A percentile compares a stretch with the other conserved stretches of the same genome.
phyloP scores from a whole-genome alignment of 1,284 basidiomycete species.

The Phellinidium pouzarii region DNA sequence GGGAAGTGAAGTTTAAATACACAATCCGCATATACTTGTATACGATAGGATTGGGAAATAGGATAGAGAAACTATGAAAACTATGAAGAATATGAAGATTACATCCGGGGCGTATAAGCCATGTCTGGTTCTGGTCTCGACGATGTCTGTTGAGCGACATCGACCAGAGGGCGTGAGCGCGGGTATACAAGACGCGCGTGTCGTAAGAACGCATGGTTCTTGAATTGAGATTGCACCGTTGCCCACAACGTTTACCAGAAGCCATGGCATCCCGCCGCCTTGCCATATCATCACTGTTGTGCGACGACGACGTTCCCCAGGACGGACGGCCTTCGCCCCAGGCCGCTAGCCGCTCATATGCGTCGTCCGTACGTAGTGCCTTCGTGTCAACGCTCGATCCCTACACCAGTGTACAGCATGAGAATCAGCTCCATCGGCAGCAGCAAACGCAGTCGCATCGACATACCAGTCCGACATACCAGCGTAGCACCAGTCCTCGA shows the following conservation, averaged over 20 bases:
- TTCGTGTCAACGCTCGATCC: slow-evolving; percentile 1
- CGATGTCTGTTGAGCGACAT: too few relatives aligned
- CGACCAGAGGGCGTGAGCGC: slow-evolving; percentile 10
- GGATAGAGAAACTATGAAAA: too few relatives aligned
- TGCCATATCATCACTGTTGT: slow-evolving; percentile 66
- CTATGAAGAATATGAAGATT: too few relatives aligned
- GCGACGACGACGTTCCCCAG: slow-evolving; percentile 45
- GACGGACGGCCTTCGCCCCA: slow-evolving; percentile 11
- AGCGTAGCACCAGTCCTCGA: not conserved
- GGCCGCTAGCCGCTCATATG: slow-evolving; percentile 14
- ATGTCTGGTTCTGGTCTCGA: too few relatives aligned
- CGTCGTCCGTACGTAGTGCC: slow-evolving; percentile 4
- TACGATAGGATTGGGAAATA: not conserved
- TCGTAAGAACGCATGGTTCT: slow-evolving; percentile 2
- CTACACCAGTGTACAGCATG: slow-evolving; percentile 8
- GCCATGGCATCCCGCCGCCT: slow-evolving; percentile 59
- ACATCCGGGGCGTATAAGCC: too few relatives aligned
- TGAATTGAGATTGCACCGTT: not conserved
- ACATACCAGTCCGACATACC: not conserved
- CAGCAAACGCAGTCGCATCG: too few relatives aligned
- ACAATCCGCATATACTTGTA: not conserved
- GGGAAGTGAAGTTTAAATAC: slow-evolving; percentile 1
- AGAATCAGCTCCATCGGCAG: not conserved
- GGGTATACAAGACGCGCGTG: slow-evolving; percentile 11
- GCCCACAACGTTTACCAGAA: slow-evolving; percentile 18